phyloP scores from a whole-genome alignment of 2,329 filamentous ascomycete genomes.

The Calonectria hawksworthii region DNA sequence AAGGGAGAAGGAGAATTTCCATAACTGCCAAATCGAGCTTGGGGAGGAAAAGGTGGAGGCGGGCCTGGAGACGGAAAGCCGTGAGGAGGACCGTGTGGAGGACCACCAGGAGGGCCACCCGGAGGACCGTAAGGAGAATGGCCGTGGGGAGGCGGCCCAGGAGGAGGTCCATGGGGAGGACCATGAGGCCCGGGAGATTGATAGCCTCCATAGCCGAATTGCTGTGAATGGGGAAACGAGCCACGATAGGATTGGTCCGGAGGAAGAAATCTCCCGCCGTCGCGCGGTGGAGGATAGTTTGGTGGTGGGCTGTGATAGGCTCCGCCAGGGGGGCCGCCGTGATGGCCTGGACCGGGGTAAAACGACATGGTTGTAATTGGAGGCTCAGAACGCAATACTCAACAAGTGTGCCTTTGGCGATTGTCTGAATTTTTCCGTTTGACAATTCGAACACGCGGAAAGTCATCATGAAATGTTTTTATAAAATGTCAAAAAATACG shows the following conservation, averaged over 20 bases:
- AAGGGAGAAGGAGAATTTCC: slow-evolving; percentile 47
- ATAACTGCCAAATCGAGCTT: slow-evolving; percentile 32
- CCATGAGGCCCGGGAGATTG: slow-evolving; percentile 44
- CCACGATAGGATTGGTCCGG: slow-evolving; percentile 27
- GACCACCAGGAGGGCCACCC: no score
- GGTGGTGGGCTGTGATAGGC: background rate
- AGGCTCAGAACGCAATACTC: background rate
- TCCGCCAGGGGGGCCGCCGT: slow-evolving; percentile 46
- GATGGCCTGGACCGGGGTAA: slow-evolving; percentile 57
- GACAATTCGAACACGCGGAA: background rate
- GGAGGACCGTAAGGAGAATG: slow-evolving; percentile 33
- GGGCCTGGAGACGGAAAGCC: slow-evolving; percentile 41
- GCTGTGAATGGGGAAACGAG: background rate
- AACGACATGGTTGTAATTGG: slow-evolving; percentile 50
- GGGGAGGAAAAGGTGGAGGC: slow-evolving; percentile 43
- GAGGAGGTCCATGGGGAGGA: background rate
- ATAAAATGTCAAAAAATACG: background rate
- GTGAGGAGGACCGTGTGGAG: background rate
- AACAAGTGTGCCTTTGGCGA: background rate
- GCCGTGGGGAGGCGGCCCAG: no score
- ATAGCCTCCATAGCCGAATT: slow-evolving; percentile 43
- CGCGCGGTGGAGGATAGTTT: background rate
- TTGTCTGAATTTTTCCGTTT: background rate
- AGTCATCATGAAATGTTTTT: background rate
- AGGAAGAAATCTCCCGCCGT: background rate